These are phyloP conservation scores for Vitis rupestris DNA, from an alignment of 164 flowering plant genomes.

Conservation along the genomic window DNA sequence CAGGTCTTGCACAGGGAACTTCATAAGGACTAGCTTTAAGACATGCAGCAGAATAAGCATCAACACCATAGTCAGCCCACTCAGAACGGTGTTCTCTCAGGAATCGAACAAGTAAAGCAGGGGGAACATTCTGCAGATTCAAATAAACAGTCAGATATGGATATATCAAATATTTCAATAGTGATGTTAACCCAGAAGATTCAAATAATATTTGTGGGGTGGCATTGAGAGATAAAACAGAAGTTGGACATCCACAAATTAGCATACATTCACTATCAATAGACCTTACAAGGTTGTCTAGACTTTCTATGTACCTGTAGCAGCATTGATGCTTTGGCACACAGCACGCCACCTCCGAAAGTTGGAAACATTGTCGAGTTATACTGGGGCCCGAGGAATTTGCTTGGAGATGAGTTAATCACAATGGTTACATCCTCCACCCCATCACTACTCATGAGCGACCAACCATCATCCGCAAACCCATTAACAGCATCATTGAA, in stretches of 20 bases:
- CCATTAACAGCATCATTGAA: conserved; percentile 89
- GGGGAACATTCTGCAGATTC: conserved; percentile 65
- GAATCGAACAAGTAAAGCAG: conserved; percentile 77
- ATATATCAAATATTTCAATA: too few species aligned
- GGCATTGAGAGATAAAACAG: neutral
- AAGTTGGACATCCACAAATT: too few species aligned
- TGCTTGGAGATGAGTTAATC: conserved; percentile 61
- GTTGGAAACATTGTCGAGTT: conserved; percentile 40
- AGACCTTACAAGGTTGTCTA: too few species aligned
- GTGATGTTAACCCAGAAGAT: too few species aligned
- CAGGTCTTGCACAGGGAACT: conserved; percentile 57
- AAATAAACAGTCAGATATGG: neutral
- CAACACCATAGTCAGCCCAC: conserved; percentile 82
- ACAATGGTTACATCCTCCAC: conserved; percentile 75
- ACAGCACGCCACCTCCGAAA: conserved; percentile 68
- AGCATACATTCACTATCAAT: too few species aligned
- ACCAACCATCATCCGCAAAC: conserved; percentile 88
- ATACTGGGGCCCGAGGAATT: conserved; percentile 46
- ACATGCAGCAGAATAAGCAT: conserved; percentile 72
- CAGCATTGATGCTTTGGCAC: conserved; percentile 89
- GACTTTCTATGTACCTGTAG: conserved; percentile 45
- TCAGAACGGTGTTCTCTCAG: conserved; percentile 87
- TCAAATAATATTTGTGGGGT: neutral
- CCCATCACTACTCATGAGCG: conserved; percentile 65
- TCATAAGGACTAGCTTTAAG: conserved; percentile 59